Conservation (phyloP, 305 asterid genomes). For the Coffea humblotiana region DNA sequence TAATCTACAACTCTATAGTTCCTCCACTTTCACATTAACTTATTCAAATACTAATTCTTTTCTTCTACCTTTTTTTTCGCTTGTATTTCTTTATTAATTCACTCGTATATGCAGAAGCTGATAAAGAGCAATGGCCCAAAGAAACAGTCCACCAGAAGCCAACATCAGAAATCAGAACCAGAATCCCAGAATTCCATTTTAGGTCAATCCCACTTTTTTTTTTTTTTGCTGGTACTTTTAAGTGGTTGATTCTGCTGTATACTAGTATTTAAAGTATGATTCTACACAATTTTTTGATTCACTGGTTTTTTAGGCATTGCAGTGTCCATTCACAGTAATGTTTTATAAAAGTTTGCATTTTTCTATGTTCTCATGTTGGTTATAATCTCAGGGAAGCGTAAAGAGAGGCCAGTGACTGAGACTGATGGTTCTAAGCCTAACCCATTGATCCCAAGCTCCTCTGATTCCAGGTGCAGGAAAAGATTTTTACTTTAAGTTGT, state of each 20-base stretch:
- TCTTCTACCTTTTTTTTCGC: neutral
- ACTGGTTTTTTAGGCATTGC: neutral
- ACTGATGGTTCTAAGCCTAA: constrained; percentile 44
- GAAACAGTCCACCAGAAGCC: constrained; percentile 35
- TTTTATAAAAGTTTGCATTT: constrained; percentile 1
- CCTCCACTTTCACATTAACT: neutral
- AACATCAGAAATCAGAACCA: constrained; percentile 32
- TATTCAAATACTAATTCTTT: neutral
- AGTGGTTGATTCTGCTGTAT: no score
- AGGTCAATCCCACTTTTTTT: constrained; percentile 31
- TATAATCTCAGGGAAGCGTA: constrained; percentile 66
- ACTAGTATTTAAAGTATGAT: neutral
- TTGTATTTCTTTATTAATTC: neutral
- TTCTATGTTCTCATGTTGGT: constrained; percentile 9
- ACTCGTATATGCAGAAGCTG: constrained; percentile 52
- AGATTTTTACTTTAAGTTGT: neutral
- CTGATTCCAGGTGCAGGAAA: constrained; percentile 63
- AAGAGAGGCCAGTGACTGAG: constrained; percentile 55
- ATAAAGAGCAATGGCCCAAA: constrained; percentile 46
- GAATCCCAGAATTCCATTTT: constrained; percentile 34
- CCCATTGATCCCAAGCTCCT: constrained; percentile 71
- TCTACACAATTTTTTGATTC: neutral
- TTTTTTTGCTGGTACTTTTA: no score
- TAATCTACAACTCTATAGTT: constrained; percentile 4
- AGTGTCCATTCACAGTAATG: neutral